A percentile compares a stretch with the other conserved stretches of the same genome.
These are phyloP conservation scores for Erodium maritimum DNA, from an alignment of 345 rosid species.

Conservation along the genomic window DNA sequence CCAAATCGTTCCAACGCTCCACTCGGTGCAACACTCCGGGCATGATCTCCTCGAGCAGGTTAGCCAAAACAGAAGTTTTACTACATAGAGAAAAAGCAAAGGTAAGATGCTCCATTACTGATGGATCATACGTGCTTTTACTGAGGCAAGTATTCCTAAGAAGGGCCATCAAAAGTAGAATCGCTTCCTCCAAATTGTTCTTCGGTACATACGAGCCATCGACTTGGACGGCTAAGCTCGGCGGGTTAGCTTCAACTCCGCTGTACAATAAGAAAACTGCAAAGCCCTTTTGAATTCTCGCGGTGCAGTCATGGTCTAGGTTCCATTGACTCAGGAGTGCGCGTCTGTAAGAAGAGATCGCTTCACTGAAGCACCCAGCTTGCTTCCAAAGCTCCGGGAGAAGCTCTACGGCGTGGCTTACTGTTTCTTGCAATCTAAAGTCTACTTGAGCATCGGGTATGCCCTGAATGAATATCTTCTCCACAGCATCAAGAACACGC, in stretches of 20 bases:
- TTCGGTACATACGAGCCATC: constrained; percentile 77
- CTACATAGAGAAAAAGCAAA: constrained; percentile 65
- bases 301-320: constrained; percentile 59
- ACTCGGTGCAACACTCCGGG: constrained; percentile 73
- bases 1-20: constrained; percentile 76
- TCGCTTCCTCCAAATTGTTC: constrained; percentile 84
- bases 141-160: constrained; percentile 53
- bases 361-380: constrained; percentile 56
- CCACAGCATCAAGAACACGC: constrained; percentile 82
- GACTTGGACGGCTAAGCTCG: constrained; percentile 60
- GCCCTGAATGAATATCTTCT: constrained; percentile 70
- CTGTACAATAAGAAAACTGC: constrained; percentile 75
- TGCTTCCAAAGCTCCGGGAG: constrained; percentile 83
- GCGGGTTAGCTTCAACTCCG: constrained; percentile 76
- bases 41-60: constrained; percentile 70
- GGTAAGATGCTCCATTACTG: constrained; percentile 71
- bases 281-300: constrained; percentile 76
- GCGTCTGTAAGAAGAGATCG: constrained; percentile 66
- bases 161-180: constrained; percentile 78
- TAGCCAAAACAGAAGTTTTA: constrained; percentile 63
- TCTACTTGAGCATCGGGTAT: constrained; percentile 79
- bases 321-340: constrained; percentile 86
- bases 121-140: constrained; percentile 63
- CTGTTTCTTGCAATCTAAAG: constrained; percentile 56
- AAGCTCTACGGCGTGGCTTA: constrained; percentile 83